These are phyloP conservation scores for Candida peoriensis DNA, from an alignment of 805 yeast species.

Conservation along the genomic window DNA sequence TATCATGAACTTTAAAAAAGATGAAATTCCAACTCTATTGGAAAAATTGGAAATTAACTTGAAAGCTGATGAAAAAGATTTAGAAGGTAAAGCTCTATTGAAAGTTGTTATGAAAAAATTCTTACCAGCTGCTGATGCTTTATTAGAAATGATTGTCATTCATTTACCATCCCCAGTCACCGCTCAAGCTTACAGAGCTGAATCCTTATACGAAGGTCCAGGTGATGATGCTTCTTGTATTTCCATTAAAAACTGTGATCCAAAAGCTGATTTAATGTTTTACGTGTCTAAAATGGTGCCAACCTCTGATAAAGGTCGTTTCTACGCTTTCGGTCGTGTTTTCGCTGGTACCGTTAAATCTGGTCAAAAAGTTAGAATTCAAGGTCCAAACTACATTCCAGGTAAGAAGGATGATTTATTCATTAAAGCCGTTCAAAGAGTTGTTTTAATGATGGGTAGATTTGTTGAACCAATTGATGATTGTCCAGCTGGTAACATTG, in stretches of 20 bases:
- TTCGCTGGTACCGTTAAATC: slow-evolving; percentile 99
- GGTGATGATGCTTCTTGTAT: slow-evolving; percentile 82
- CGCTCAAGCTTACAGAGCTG: slow-evolving; percentile 99
- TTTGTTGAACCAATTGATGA: slow-evolving; percentile 96
- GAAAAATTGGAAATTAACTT: slow-evolving; percentile 90
- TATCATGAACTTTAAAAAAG: slow-evolving; percentile 99
- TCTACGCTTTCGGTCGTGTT: slow-evolving; percentile 99
- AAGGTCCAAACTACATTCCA: slow-evolving; percentile 99
- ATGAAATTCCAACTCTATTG: slow-evolving; percentile 85
- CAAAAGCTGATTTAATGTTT: slow-evolving; percentile 95
- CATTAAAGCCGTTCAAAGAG: slow-evolving; percentile 97
- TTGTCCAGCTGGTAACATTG: slow-evolving; percentile 99
- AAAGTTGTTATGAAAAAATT: slow-evolving; percentile 99
- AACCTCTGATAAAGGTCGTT: slow-evolving; percentile 99
- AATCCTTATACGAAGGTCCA: slow-evolving; percentile 99
- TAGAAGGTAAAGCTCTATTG: slow-evolving; percentile 97
- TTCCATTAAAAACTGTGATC: slow-evolving; percentile 98
- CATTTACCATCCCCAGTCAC: slow-evolving; percentile 99
- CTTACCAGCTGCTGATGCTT: slow-evolving; percentile 99
- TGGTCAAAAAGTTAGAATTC: slow-evolving; percentile 99
- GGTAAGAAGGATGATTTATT: slow-evolving; percentile 98
- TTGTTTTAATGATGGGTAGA: slow-evolving; percentile 99
- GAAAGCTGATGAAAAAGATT: slow-evolving; percentile 96
- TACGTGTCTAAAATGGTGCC: slow-evolving; percentile 99
- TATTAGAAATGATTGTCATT: slow-evolving; percentile 96